phyloP scores from a whole-genome alignment of 768 basidiomycete genomes.

The Tricholoma furcatifolium region DNA sequence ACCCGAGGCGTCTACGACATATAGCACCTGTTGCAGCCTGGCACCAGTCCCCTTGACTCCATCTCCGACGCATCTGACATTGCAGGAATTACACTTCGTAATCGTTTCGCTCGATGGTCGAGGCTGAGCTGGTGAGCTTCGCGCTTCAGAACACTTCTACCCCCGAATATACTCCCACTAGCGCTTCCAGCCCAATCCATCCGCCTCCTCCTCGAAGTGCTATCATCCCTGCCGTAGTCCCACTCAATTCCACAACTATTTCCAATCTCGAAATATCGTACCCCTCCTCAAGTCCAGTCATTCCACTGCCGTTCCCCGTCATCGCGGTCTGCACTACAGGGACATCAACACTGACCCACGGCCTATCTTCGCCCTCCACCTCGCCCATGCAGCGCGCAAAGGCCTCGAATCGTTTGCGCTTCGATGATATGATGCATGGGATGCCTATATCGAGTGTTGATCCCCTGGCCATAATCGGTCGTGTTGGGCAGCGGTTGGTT shows the following conservation, averaged over 20 bases:
- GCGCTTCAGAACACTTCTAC: slow-evolving; percentile 35
- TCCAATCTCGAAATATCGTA: slow-evolving; percentile 82
- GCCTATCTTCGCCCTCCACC: slow-evolving; percentile 74
- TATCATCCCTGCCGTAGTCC: slow-evolving; percentile 57
- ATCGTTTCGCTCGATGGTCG: slow-evolving; percentile 59
- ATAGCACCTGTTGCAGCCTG: slow-evolving; percentile 81
- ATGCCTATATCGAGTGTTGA: slow-evolving; percentile 84
- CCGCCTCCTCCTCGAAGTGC: slow-evolving; percentile 43
- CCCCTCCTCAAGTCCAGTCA: slow-evolving; percentile 75
- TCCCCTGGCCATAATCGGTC: slow-evolving; percentile 42
- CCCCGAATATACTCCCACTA: slow-evolving; percentile 17
- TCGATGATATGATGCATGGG: slow-evolving; percentile 85
- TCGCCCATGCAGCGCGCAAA: slow-evolving; percentile 88
- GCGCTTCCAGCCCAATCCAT: slow-evolving; percentile 31
- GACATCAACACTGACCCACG: slow-evolving; percentile 92
- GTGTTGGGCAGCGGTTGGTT: slow-evolving; percentile 18
- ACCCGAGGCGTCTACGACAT: slow-evolving; percentile 84
- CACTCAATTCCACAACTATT: slow-evolving; percentile 48
- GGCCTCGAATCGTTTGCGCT: slow-evolving; percentile 81
- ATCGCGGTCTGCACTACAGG: slow-evolving; percentile 46
- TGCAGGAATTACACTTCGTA: slow-evolving; percentile 71
- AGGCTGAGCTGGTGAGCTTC: slow-evolving; percentile 45
- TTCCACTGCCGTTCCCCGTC: slow-evolving; percentile 76
- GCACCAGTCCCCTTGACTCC: slow-evolving; percentile 76
- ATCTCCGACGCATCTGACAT: slow-evolving; percentile 48